Percentiles rank a stretch among this genome's conserved stretches.
Evolutionary conservation across 371 early-diverging fungal species (phyloP).

Genomic region (Nematocida ausubeli): DNA sequence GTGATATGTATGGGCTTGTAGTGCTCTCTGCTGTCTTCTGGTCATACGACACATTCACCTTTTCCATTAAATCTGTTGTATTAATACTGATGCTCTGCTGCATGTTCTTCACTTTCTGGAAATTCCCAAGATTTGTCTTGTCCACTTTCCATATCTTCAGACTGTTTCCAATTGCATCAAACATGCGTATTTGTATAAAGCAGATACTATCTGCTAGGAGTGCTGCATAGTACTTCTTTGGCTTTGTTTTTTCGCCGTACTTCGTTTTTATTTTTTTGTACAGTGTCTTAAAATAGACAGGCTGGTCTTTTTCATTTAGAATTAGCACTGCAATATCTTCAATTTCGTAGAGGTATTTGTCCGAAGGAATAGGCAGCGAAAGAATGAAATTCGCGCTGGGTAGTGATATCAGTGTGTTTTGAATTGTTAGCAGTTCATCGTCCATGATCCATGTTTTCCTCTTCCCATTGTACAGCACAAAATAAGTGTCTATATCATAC

Average conservation of each 20-base stretch:
- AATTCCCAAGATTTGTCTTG: background rate
- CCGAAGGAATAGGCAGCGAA: background rate
- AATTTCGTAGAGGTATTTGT: constrained; percentile 19
- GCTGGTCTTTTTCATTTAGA: background rate
- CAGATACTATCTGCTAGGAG: constrained; percentile 4
- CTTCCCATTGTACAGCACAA: background rate
- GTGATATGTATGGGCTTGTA: too few relatives aligned
- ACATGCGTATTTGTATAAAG: constrained; percentile 24
- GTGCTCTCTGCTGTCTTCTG: too few relatives aligned
- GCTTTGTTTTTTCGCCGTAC: background rate
- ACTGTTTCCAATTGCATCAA: constrained; percentile 17
- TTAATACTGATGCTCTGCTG: constrained; percentile 6
- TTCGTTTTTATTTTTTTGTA: background rate
- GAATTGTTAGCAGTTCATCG: background rate
- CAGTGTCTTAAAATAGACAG: background rate
- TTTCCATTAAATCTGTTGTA: background rate
- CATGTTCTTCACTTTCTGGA: background rate
- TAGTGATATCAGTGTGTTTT: background rate
- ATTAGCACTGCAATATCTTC: constrained; percentile 10
- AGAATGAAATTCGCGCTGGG: constrained; percentile 11
- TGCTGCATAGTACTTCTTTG: background rate
- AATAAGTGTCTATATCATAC: background rate
- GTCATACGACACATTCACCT: constrained; percentile 15
- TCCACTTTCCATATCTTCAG: constrained; percentile 5
- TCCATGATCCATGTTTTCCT: constrained; percentile 8